These are phyloP conservation scores for Apiotrichum gamsii DNA, from an alignment of 1,284 basidiomycete genomes.

Conservation along the genomic window DNA sequence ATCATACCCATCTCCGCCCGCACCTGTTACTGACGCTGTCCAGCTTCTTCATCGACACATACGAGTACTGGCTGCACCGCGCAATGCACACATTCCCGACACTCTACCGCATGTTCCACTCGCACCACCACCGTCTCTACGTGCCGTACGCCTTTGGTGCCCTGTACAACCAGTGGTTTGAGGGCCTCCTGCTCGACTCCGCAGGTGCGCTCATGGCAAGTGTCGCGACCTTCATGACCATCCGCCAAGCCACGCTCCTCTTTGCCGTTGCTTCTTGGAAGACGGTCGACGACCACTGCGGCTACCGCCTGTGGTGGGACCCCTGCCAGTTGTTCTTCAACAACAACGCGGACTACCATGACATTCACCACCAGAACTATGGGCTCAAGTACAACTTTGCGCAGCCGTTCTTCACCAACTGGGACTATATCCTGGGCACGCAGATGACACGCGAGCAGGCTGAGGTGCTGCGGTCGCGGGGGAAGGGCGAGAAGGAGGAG, in stretches of 20 bases:
- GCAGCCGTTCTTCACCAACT: conserved; percentile 71
- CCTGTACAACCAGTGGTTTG: conserved; percentile 94
- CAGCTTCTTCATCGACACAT: conserved; percentile 93
- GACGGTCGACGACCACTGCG: conserved; percentile 97
- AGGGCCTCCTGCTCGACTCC: conserved; percentile 86
- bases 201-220: conserved; percentile 77
- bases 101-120: conserved; percentile 88
- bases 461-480: conserved; percentile 10
- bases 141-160: conserved; percentile 96
- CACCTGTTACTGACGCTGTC: too few relatives aligned
- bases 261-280: conserved; percentile 83
- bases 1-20: too few relatives aligned
- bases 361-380: conserved; percentile 90
- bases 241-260: conserved; percentile 77
- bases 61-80: conserved; percentile 96
- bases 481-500: too few relatives aligned
- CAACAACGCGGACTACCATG: conserved; percentile 98
- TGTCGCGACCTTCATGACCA: conserved; percentile 60
- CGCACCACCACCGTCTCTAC: conserved; percentile 91
- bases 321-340: conserved; percentile 76
- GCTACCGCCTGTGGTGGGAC: conserved; percentile 82
- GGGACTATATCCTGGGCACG: conserved; percentile 47
- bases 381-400: conserved; percentile 96
- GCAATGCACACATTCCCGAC: conserved; percentile 85
- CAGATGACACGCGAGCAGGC: conserved; percentile 45